Conservation (phyloP, 2,329 filamentous ascomycete genomes). For the Microsporum canis region DNA sequence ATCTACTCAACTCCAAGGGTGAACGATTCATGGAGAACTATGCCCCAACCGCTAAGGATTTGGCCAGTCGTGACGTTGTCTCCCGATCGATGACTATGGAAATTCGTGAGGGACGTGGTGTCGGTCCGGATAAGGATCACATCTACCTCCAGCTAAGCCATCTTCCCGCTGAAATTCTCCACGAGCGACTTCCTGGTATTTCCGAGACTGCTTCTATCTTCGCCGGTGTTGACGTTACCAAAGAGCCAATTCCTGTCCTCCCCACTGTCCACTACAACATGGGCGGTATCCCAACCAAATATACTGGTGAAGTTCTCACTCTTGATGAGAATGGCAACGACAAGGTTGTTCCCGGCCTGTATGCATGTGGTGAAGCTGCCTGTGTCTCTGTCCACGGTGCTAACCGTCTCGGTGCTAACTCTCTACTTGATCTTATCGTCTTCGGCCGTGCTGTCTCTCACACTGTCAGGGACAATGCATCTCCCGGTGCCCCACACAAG, state of each 20-base stretch:
- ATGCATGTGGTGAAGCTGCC: conserved; percentile 91
- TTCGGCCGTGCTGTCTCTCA: conserved; percentile 96
- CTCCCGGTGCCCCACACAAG: conserved; percentile 67
- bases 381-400: conserved; percentile 97
- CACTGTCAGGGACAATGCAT: conserved; percentile 91
- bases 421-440: conserved; percentile 90
- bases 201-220: conserved; percentile 98
- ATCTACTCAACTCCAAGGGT: conserved; percentile 92
- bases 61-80: conserved; percentile 90
- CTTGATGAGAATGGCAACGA: conserved; percentile 78
- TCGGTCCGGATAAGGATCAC: conserved; percentile 94
- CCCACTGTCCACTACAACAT: conserved; percentile 99
- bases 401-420: conserved; percentile 96
- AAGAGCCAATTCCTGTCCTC: conserved; percentile 91
- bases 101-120: conserved; percentile 93
- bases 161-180: conserved; percentile 79
- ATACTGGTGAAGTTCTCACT: conserved; percentile 91
- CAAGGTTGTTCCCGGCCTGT: conserved; percentile 86
- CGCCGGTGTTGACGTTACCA: conserved; percentile 89
- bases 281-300: conserved; percentile 96
- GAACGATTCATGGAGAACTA: conserved; percentile 99
- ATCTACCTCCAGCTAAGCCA: conserved; percentile 97
- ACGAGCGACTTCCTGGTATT: conserved; percentile 95
- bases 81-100: conserved; percentile 97
- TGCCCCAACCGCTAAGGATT: conserved; percentile 93